phyloP scores from a whole-genome alignment of 371 early-diverging fungal genomes.

The Apophysomyces sp. region DNA sequence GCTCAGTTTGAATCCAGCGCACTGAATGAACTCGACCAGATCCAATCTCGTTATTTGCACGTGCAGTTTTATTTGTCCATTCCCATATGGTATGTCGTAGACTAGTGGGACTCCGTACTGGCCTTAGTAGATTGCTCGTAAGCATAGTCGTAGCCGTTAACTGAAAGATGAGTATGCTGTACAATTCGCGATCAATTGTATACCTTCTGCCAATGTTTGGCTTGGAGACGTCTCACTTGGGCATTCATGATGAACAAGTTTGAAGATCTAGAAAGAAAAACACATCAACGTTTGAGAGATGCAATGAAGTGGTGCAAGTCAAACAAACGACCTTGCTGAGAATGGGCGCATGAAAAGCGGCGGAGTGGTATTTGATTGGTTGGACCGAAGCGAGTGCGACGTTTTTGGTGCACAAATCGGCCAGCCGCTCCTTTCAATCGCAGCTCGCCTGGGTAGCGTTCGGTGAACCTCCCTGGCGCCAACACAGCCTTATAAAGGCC shows the following conservation, averaged over 20 bases:
- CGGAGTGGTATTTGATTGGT: background rate
- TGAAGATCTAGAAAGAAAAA: background rate
- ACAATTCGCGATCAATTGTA: background rate
- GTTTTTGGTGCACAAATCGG: no score
- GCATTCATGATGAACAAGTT: background rate
- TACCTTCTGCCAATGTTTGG: background rate
- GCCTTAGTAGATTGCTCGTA: background rate
- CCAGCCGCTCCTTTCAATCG: no score
- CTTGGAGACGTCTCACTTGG: background rate
- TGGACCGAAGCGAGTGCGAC: background rate
- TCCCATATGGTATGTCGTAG: background rate
- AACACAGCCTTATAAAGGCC: no score
- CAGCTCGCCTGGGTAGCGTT: no score
- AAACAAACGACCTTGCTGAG: background rate
- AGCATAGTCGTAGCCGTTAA: background rate
- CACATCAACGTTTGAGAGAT: background rate
- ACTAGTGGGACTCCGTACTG: background rate
- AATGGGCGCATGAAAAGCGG: background rate
- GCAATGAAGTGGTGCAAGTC: background rate
- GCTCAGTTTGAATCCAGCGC: background rate
- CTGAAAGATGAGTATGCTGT: background rate
- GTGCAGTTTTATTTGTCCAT: background rate
- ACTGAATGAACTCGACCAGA: background rate
- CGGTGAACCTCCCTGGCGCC: no score
- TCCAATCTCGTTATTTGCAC: background rate